Evolutionary conservation across 2,329 filamentous ascomycete species (phyloP).

Genomic region (Colletotrichum magnum): DNA sequence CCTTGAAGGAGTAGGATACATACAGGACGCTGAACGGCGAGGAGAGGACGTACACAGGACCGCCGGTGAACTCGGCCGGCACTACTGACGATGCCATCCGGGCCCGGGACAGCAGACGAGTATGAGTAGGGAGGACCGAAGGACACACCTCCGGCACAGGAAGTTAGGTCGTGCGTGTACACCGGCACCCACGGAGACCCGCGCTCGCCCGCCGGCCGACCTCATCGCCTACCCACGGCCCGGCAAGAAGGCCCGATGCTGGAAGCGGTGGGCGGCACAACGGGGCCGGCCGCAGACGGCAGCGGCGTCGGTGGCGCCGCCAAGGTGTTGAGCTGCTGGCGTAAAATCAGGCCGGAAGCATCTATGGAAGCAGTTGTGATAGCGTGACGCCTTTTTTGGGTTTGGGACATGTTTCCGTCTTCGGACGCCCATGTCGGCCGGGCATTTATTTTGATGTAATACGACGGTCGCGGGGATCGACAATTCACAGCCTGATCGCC

Average conservation of each 20-base stretch:
- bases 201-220: constrained; percentile 62
- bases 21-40: constrained; percentile 54
- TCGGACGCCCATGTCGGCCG: no score
- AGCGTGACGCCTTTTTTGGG: constrained; percentile 61
- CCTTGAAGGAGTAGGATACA: constrained; percentile 49
- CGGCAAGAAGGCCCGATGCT: constrained; percentile 60
- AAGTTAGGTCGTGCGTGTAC: constrained; percentile 62
- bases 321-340: constrained; percentile 54
- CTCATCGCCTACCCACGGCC: constrained; percentile 52
- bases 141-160: constrained; percentile 69
- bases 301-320: constrained; percentile 37
- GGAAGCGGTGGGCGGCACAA: constrained; percentile 61
- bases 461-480: no score
- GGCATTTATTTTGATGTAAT: no score
- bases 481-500: no score
- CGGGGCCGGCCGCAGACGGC: constrained; percentile 43
- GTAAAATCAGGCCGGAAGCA: constrained; percentile 57
- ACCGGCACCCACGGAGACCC: constrained; percentile 5
- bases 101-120: background rate
- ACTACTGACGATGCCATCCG: background rate
- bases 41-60: constrained; percentile 56
- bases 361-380: constrained; percentile 46
- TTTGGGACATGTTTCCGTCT: no score
- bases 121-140: constrained; percentile 46
- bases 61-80: constrained; percentile 59